phyloP scores from a whole-genome alignment of 495 filamentous ascomycete genomes.

The Annulohypoxylon maeteangense region DNA sequence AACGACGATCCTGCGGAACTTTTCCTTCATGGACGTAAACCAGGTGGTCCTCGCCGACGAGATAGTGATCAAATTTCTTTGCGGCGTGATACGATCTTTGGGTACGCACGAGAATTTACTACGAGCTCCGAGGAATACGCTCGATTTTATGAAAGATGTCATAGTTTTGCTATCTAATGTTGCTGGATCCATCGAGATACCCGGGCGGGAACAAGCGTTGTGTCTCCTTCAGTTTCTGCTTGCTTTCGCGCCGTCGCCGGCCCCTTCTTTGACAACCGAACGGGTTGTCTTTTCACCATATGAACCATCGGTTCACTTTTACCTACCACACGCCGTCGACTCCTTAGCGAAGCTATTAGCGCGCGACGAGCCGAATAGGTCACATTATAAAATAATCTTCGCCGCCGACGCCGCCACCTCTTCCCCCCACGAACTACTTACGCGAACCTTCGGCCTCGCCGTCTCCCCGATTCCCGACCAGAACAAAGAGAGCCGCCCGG shows the following conservation, averaged over 20 bases:
- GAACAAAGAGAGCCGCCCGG: slow-evolving; percentile 53
- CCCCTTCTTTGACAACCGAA: slow-evolving; percentile 62
- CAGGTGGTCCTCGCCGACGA: slow-evolving; percentile 76
- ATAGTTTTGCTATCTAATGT: slow-evolving; percentile 90
- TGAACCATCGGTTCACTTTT: slow-evolving; percentile 82
- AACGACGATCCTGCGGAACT: slow-evolving; percentile 90
- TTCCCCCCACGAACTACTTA: slow-evolving; percentile 82
- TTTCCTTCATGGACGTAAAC: slow-evolving; percentile 86
- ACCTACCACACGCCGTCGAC: slow-evolving; percentile 89
- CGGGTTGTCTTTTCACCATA: slow-evolving; percentile 81
- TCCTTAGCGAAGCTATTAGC: slow-evolving; percentile 91
- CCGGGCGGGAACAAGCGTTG: slow-evolving; percentile 87
- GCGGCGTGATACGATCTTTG: slow-evolving; percentile 82
- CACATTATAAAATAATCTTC: slow-evolving; percentile 83
- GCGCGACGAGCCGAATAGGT: slow-evolving; percentile 91
- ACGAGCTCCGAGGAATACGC: slow-evolving; percentile 78
- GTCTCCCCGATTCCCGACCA: slow-evolving; percentile 84
- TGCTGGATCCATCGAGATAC: slow-evolving; percentile 79
- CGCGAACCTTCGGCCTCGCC: slow-evolving; percentile 86
- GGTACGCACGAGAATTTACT: slow-evolving; percentile 91
- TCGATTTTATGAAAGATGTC: slow-evolving; percentile 97
- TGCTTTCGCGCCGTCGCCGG: slow-evolving; percentile 84
- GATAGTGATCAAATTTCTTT: slow-evolving; percentile 80
- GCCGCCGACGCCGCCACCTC: slow-evolving; percentile 69
- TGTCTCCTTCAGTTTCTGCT: slow-evolving; percentile 89